Evolutionary conservation across 495 filamentous ascomycete species (phyloP).

Genomic region (Cercophora newfieldiana): DNA sequence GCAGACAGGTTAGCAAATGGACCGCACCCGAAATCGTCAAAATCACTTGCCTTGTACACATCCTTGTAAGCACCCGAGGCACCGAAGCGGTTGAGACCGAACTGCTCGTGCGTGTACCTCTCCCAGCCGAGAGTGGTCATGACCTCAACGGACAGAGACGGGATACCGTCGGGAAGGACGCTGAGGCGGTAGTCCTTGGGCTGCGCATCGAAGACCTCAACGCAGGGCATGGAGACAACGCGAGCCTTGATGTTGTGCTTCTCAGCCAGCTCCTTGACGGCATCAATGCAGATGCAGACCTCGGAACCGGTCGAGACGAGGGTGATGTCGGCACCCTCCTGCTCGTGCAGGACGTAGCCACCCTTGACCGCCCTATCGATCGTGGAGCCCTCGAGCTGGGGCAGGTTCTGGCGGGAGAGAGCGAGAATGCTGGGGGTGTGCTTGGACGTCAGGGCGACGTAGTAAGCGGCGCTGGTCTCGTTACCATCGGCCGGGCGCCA

Average conservation of each 20-base stretch:
- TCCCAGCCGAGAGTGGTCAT: constrained; percentile 95
- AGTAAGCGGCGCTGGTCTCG: constrained; percentile 97
- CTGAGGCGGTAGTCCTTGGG: constrained; percentile 88
- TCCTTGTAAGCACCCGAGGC: constrained; percentile 96
- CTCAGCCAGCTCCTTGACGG: constrained; percentile 85
- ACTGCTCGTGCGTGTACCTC: constrained; percentile 98
- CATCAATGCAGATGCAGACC: constrained; percentile 89
- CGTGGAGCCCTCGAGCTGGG: constrained; percentile 90
- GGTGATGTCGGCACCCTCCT: constrained; percentile 80
- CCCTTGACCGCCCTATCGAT: constrained; percentile 88
- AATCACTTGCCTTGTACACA: constrained; percentile 79
- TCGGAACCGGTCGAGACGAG: constrained; percentile 95
- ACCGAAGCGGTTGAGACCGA: constrained; percentile 97
- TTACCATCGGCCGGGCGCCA: constrained; percentile 99
- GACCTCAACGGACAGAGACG: constrained; percentile 89
- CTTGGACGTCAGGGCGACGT: constrained; percentile 86
- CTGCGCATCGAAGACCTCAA: constrained; percentile 96
- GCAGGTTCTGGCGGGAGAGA: constrained; percentile 96
- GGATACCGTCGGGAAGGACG: constrained; percentile 92
- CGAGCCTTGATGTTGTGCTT: constrained; percentile 85
- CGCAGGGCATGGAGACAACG: constrained; percentile 94
- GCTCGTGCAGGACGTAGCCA: constrained; percentile 87
- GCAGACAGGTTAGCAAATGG: constrained; percentile 21
- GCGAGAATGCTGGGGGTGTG: constrained; percentile 91
- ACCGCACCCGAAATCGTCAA: background rate